A percentile compares a stretch with the other conserved stretches of the same genome.
These are phyloP conservation scores for Pleurotus eryngii DNA, from an alignment of 768 basidiomycete species.

Conservation along the genomic window DNA sequence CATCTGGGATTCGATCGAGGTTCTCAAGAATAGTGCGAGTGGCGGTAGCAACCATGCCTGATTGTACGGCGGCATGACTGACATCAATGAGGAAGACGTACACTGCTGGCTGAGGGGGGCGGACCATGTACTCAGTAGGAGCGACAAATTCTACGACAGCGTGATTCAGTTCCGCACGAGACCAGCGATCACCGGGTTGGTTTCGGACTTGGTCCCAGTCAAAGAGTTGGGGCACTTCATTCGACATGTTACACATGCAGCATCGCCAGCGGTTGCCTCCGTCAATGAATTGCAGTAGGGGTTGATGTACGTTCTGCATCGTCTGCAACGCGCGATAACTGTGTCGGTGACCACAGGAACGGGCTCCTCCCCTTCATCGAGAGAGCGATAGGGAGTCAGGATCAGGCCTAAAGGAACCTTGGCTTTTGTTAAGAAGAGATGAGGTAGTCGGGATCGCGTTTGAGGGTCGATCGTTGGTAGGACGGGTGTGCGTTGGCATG, in stretches of 20 bases:
- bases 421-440: constrained; percentile 79
- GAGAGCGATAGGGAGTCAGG: constrained; percentile 84
- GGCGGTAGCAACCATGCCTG: constrained; percentile 98
- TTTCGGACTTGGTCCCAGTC: constrained; percentile 97
- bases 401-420: constrained; percentile 89
- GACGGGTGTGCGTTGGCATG: constrained; percentile 83
- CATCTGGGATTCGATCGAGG: constrained; percentile 92
- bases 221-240: constrained; percentile 97
- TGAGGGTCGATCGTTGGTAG: constrained; percentile 89
- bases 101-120: constrained; percentile 95
- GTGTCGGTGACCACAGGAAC: constrained; percentile 93
- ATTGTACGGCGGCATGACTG: constrained; percentile 86
- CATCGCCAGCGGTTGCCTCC: constrained; percentile 99
- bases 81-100: constrained; percentile 98
- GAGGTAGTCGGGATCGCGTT: constrained; percentile 92
- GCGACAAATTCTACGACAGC: constrained; percentile 96
- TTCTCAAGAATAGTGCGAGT: constrained; percentile 95
- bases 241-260: constrained; percentile 97
- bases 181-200: constrained; percentile 94
- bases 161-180: constrained; percentile 88
- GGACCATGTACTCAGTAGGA: constrained; percentile 99
- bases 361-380: constrained; percentile 78
- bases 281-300: constrained; percentile 96
- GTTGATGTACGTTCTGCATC: constrained; percentile 96
- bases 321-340: constrained; percentile 92